Percentiles rank a stretch among this genome's conserved stretches.
These are phyloP conservation scores for Macrophomina phaseolina DNA, from an alignment of 2,329 filamentous ascomycete genomes.

Conservation along the genomic window DNA sequence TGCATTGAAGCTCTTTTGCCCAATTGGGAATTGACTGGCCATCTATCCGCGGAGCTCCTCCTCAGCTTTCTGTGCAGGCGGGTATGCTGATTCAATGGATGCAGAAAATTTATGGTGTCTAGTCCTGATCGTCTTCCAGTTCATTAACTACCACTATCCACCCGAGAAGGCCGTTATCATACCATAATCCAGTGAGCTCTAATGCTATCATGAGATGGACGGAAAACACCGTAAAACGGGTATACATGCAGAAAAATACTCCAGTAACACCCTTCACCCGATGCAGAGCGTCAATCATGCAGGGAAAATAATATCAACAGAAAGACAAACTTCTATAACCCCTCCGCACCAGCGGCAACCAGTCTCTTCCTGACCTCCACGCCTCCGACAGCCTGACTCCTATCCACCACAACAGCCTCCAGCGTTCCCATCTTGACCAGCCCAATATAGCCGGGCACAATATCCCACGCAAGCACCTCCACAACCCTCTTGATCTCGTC, in stretches of 20 bases:
- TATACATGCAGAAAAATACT: conserved; percentile 12
- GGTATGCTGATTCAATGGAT: too few relatives aligned
- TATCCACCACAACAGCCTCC: conserved; percentile 52
- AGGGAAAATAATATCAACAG: neutral
- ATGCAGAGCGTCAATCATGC: neutral
- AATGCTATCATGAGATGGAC: neutral
- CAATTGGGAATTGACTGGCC: too few relatives aligned
- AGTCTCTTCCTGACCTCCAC: conserved; percentile 41
- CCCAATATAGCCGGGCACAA: conserved; percentile 51
- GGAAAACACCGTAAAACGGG: neutral
- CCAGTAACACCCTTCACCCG: neutral
- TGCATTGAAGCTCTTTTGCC: too few relatives aligned
- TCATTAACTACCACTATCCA: neutral
- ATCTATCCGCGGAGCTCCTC: too few relatives aligned
- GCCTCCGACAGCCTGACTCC: conserved; percentile 36
- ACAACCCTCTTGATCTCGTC: conserved; percentile 53
- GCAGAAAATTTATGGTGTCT: too few relatives aligned
- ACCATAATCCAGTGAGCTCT: neutral
- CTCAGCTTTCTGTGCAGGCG: too few relatives aligned
- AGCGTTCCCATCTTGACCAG: conserved; percentile 46
- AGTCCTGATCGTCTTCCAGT: too few relatives aligned
- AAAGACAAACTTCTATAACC: neutral
- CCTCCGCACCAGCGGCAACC: conserved; percentile 26
- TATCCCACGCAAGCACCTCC: conserved; percentile 50
- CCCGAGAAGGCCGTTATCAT: neutral